Conservation (phyloP, 1,284 basidiomycete species). For the Takashimella tepidaria region DNA sequence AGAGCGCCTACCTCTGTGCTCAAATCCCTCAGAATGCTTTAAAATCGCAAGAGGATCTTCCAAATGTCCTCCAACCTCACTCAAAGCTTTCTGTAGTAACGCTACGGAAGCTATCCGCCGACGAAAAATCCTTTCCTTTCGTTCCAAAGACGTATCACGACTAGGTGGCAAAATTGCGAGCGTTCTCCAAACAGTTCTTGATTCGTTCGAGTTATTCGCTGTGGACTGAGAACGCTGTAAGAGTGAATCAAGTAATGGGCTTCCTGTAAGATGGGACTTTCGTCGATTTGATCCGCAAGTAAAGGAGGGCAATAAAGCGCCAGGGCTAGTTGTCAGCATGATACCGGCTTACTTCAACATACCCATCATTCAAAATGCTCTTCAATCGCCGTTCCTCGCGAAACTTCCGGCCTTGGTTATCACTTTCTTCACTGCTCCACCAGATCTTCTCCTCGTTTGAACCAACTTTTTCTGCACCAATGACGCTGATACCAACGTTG, state of each 20-base stretch:
- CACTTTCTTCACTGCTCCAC: conserved; percentile 39
- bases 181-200: conserved; percentile 46
- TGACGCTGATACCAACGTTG: conserved; percentile 13
- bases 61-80: conserved; percentile 65
- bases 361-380: conserved; percentile 20
- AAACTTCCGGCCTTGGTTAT: conserved; percentile 21
- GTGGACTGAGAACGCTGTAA: conserved; percentile 9
- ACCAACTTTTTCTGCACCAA: conserved; percentile 12
- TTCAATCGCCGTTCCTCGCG: conserved; percentile 27
- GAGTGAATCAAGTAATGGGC: conserved; percentile 4
- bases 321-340: conserved; percentile 9
- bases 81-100: conserved; percentile 13
- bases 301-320: conserved; percentile 15
- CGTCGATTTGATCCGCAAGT: conserved; percentile 5
- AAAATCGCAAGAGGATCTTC: conserved; percentile 40
- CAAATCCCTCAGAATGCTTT: background rate
- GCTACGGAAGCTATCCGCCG: conserved; percentile 49
- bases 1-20: background rate
- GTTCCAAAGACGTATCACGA: conserved; percentile 58
- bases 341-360: conserved; percentile 1
- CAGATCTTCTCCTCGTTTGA: conserved; percentile 26
- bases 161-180: conserved; percentile 64
- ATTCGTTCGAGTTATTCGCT: conserved; percentile 10
- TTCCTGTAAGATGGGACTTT: background rate
- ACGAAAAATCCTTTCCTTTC: conserved; percentile 56